Evolutionary conservation across 2,329 filamentous ascomycete genomes (phyloP), one percentile per base, ranked within the genome.

Genomic region (Cladophialophora bantiana): DNA sequence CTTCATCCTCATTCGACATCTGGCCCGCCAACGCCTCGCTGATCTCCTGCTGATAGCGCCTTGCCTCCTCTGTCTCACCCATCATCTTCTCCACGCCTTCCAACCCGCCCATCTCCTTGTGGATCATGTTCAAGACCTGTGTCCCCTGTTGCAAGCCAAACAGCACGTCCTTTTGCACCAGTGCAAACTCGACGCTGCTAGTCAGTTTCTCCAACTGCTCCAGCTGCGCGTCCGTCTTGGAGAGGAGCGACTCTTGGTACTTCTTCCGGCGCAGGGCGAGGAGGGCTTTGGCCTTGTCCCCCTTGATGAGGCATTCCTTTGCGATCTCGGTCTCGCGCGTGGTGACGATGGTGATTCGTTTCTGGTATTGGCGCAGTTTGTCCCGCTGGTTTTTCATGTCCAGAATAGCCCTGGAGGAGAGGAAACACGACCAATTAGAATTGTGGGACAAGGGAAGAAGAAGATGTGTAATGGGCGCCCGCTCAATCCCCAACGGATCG

Each of bases 371-470:
- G 76, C 96, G 94, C 3, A 99, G 89, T 79, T 93, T 96, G 84
- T 99, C 95, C 79, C 95, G 94, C 83, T 98, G 94, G 80, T 89
- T 93, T 83, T 98, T 98, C 83, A 98, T 91, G 81, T 98, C 94
- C 75, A 98, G 90, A 80, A 98, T 97, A 67, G 94, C 94, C 83
- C 94, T 97, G 77, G 53, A 64, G 59, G 26, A 54, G 54, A 45
- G 42, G n/a, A 54, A 54, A 54, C 18, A 48, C 34, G 32, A 59
- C 26, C 2, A 26, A 26, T 26, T 26, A 26, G 26, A 26, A 26
- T 26, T 26, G 26, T 26, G 2, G 26, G 26, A 26, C 26, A 26
- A 26, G 26, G 26, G 26, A 26, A 26, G 26, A 26, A 26, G 26
- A 26, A 26, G 26, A 26, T 26, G 26, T 26, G 26, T 26, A 26